Base-by-base conservation (phyloP, 495 filamentous ascomycete species). In the Aspergillus diversus region DNA sequence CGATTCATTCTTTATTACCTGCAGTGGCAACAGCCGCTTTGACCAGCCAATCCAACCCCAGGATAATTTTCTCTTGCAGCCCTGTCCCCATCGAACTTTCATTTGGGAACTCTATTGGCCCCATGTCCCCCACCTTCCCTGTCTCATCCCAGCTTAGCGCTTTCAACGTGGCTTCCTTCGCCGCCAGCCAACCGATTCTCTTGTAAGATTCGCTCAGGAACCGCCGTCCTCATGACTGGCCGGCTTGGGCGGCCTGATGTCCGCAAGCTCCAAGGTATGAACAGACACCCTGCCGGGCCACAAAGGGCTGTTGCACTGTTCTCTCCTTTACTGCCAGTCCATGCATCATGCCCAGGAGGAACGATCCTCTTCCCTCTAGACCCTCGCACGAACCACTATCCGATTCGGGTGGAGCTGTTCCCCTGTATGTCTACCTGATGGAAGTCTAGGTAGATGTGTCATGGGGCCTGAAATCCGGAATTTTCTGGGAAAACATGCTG, bases 81-180 rank as follows among this genome's bases (percentile, higher is more conserved):
- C 61, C 31, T 49, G 33, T 48, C 47, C 32, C 35, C 43, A 31
- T 50, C 17, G 58, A 50, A n/a, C 46, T 57, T 49, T 37, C 21
- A 33, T 58, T 33, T 33, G 6, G 55, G 42, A 55, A 27, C 53
- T 43, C 43, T 21, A 66, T 66, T 66, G 64, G 64, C 46, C 33
- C 52, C 43, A 52, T 17, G 11, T 21, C 46, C 32, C 51, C 16
- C 33, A 27, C 42, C 17, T 54, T 55, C 52, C 11, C 47, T 33
- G 61, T 33, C 54, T 43, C 63, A 63, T 54, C 49, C 58, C 48
- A 43, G 63, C 48, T 34, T 68, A 63, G 66, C 52, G 55, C 51
- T 39, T 59, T 57, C 62, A 65, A 68, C 66, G 62, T 65, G 66
- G 66, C 66, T 57, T 60, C 39, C 49, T 57, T 64, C 63, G 57